Conservation (phyloP, 2,329 filamentous ascomycete species). For the Coleophoma crateriformis region DNA sequence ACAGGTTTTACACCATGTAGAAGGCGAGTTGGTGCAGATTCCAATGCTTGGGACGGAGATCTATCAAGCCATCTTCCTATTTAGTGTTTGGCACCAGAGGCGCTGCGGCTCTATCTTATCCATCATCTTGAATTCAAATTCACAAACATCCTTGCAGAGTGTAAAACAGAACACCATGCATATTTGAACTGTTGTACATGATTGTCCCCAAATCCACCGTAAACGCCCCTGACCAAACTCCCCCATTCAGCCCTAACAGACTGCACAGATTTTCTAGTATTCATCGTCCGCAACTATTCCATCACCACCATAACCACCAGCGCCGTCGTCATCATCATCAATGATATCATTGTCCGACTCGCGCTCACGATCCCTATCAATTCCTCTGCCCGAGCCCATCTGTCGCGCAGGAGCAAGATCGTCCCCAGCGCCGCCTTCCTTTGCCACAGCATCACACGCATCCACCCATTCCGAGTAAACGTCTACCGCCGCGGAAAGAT, state of each 20-base stretch:
- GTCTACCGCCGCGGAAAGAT: constrained; percentile 85
- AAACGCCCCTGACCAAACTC: constrained; percentile 9
- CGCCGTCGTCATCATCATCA: constrained; percentile 43
- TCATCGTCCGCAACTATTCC: constrained; percentile 50
- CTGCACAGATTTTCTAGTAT: constrained; percentile 30
- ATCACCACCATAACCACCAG: constrained; percentile 45
- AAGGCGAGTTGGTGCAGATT: background rate
- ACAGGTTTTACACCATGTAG: constrained; percentile 90
- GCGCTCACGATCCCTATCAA: constrained; percentile 20
- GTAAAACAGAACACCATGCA: background rate
- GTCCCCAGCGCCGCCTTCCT: constrained; percentile 40
- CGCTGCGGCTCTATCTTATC: background rate
- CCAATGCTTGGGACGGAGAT: too few relatives aligned
- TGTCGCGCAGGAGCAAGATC: constrained; percentile 16
- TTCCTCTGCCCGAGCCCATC: constrained; percentile 10
- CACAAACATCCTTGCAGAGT: background rate
- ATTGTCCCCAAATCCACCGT: too few relatives aligned
- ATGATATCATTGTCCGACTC: constrained; percentile 27
- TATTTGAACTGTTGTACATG: too few relatives aligned
- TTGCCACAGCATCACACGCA: constrained; percentile 72
- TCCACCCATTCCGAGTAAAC: constrained; percentile 99
- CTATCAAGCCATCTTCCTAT: too few relatives aligned
- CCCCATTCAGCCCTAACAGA: background rate
- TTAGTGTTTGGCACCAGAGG: background rate
- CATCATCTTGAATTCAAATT: background rate